phyloP scores from a whole-genome alignment of 2,329 filamentous ascomycete species.

The Pseudogymnoascus pannorum region DNA sequence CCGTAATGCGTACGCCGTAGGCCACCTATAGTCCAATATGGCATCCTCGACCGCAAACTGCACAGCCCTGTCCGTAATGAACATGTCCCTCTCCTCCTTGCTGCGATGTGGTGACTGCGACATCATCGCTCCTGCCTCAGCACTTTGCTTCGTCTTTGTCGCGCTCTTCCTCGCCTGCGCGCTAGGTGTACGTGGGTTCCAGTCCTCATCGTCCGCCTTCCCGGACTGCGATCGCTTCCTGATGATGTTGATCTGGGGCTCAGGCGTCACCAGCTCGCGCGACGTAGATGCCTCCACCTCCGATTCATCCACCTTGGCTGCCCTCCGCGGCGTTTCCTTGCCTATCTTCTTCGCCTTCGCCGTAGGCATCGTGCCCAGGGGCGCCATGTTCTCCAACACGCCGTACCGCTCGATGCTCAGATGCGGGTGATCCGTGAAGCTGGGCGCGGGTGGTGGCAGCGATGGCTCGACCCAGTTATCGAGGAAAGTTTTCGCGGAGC shows the following conservation, averaged over 20 bases:
- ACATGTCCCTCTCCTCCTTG: slow-evolving; percentile 18
- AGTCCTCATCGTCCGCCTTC: background rate
- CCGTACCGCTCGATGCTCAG: slow-evolving; percentile 65
- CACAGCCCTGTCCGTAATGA: slow-evolving; percentile 43
- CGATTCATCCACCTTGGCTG: background rate
- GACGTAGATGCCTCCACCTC: background rate
- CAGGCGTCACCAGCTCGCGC: background rate
- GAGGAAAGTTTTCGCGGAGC: slow-evolving; percentile 22
- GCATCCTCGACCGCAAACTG: slow-evolving; percentile 53
- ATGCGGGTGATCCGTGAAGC: slow-evolving; percentile 57
- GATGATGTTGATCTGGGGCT: background rate
- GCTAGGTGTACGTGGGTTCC: background rate
- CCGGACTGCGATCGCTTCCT: background rate
- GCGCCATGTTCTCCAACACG: slow-evolving; percentile 76
- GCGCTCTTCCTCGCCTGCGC: slow-evolving; percentile 4
- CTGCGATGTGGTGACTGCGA: slow-evolving; percentile 8
- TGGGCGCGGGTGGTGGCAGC: slow-evolving; percentile 48
- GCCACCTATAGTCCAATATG: slow-evolving; percentile 48
- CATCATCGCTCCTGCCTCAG: background rate
- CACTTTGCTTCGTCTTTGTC: slow-evolving; percentile 1
- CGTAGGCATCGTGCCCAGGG: slow-evolving; percentile 65
- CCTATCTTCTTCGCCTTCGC: slow-evolving; percentile 47
- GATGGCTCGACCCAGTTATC: slow-evolving; percentile 51
- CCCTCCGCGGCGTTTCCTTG: background rate
- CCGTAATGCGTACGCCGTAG: slow-evolving; percentile 55